Evolutionary conservation across 345 rosid species (phyloP).

Genomic region (Trapa incisa): DNA sequence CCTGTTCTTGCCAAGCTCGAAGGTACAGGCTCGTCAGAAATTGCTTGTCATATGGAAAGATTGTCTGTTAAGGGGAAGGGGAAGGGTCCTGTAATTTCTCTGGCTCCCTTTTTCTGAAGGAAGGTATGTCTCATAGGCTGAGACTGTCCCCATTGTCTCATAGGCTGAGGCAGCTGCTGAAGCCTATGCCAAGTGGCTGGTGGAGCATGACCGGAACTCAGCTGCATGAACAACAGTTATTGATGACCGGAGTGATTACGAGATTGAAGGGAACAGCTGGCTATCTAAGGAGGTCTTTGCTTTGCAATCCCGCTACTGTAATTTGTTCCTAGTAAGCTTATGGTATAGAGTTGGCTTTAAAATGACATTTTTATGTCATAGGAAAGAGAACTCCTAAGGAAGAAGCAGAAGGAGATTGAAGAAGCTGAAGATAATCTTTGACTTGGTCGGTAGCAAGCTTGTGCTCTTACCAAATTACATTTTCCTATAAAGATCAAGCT

Average conservation of each 20-base stretch:
- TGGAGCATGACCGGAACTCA: slow-evolving; percentile 78
- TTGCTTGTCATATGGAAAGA: slow-evolving; percentile 93
- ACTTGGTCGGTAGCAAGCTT: slow-evolving; percentile 88
- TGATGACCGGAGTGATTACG: slow-evolving; percentile 96
- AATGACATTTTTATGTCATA: slow-evolving; percentile 9
- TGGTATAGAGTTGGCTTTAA: slow-evolving; percentile 3
- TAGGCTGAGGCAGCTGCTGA: slow-evolving; percentile 81
- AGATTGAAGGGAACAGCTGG: slow-evolving; percentile 87
- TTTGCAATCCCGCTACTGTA: neutral
- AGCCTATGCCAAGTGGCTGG: slow-evolving; percentile 84
- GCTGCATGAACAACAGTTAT: slow-evolving; percentile 91
- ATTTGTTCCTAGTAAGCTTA: neutral
- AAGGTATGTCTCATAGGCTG: slow-evolving; percentile 55
- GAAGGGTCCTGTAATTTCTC: slow-evolving; percentile 87
- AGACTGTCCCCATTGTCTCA: slow-evolving; percentile 43
- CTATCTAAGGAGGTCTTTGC: slow-evolving; percentile 66
- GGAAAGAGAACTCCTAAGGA: slow-evolving; percentile 79
- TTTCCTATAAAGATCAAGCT: neutral
- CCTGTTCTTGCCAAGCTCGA: slow-evolving; percentile 88
- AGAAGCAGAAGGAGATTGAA: slow-evolving; percentile 67
- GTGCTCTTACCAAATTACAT: neutral
- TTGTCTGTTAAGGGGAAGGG: slow-evolving; percentile 94
- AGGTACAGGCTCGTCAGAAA: slow-evolving; percentile 69
- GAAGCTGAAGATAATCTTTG: slow-evolving; percentile 85
- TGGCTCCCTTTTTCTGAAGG: slow-evolving; percentile 77